phyloP scores from a whole-genome alignment of 2,329 filamentous ascomycete genomes.

The Lachnellula hyalina region DNA sequence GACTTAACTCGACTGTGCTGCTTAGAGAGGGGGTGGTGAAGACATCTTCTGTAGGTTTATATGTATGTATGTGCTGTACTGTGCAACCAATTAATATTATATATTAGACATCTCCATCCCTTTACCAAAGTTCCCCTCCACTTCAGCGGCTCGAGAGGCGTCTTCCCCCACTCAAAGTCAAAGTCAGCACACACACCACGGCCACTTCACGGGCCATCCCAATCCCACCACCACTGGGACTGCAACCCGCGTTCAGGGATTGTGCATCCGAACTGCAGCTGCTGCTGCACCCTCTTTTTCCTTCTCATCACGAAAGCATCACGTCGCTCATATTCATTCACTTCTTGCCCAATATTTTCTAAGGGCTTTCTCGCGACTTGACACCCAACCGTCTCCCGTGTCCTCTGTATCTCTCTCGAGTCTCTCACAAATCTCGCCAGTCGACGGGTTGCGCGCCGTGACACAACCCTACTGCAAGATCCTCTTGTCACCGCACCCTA shows the following conservation, averaged over 20 bases:
- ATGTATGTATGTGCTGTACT: neutral
- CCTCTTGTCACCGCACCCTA: slow-evolving; percentile 13
- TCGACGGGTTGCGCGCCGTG: slow-evolving; percentile 14
- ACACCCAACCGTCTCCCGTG: slow-evolving; percentile 1
- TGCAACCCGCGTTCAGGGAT: neutral
- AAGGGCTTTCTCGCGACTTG: neutral
- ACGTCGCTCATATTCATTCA: neutral
- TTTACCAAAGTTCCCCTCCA: too few relatives aligned
- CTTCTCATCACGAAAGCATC: neutral
- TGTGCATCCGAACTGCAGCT: neutral
- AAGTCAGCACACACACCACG: neutral
- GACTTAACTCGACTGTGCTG: too few relatives aligned
- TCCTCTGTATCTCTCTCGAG: neutral
- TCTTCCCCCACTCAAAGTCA: too few relatives aligned
- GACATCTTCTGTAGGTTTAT: neutral
- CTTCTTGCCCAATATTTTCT: neutral
- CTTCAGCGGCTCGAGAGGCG: too few relatives aligned
- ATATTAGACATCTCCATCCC: neutral
- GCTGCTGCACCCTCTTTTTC: neutral
- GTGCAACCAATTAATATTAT: neutral
- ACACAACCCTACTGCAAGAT: slow-evolving; percentile 14
- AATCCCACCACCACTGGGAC: neutral
- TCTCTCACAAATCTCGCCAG: slow-evolving; percentile 4
- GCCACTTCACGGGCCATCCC: neutral
- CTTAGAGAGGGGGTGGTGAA: too few relatives aligned